phyloP scores from a whole-genome alignment of 208 protist species.

The Sergeia podlipaevii region DNA sequence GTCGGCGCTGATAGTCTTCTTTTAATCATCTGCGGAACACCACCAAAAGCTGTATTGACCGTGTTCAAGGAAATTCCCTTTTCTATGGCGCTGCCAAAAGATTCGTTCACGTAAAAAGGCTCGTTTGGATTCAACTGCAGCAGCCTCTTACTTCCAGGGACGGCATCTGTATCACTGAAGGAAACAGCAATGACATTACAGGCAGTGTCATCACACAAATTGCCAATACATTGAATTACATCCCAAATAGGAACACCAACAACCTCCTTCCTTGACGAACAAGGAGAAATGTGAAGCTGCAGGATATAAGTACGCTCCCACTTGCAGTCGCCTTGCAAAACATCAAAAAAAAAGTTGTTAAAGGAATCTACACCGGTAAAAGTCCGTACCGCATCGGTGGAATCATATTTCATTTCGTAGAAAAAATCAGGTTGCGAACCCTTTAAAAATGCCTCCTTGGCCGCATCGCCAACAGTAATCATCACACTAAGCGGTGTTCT shows the following conservation, averaged over 20 bases:
- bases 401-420: constrained; percentile 28
- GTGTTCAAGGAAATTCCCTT: constrained; percentile 31
- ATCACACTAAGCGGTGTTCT: constrained; percentile 41
- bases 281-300: constrained; percentile 38
- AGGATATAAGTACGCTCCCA: constrained; percentile 49
- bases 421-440: constrained; percentile 25
- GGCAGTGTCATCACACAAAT: constrained; percentile 48
- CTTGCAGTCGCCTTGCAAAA: constrained; percentile 32
- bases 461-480: constrained; percentile 64
- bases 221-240: constrained; percentile 39
- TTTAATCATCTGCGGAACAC: constrained; percentile 39
- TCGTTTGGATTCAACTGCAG: constrained; percentile 18
- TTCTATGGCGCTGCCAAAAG: constrained; percentile 30
- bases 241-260: constrained; percentile 48
- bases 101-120: constrained; percentile 53
- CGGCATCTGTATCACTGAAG: constrained; percentile 22
- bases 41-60: constrained; percentile 30
- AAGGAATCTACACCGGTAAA: constrained; percentile 24
- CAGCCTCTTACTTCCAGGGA: constrained; percentile 18
- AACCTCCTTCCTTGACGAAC: background rate
- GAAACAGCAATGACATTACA: constrained; percentile 52
- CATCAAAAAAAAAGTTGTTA: constrained; percentile 23
- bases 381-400: constrained; percentile 34
- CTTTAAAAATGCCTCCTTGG: constrained; percentile 31
- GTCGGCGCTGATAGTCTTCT: constrained; percentile 15